Base-by-base conservation (phyloP, 495 filamentous ascomycete species). In the Daldinia caldariorum region DNA sequence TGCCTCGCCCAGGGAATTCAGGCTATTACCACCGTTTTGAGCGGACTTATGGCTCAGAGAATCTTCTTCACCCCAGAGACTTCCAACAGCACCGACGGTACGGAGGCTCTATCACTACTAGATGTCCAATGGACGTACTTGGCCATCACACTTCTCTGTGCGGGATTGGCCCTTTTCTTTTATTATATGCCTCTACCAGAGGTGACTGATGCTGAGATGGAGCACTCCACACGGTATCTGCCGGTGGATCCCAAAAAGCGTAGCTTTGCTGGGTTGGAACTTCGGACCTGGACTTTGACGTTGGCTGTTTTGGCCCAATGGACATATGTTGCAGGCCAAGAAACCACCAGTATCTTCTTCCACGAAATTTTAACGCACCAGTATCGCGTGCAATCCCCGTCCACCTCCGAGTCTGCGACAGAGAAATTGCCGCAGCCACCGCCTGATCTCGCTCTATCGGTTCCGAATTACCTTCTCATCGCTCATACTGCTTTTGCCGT, bases 41-140 rank as follows among this genome's bases (percentile, higher is more conserved):
- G 84, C 22, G 89, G 89, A 1, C 79, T 91, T 0, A 80, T 94
- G 13, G 90, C 88, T 3, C 86, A 89, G 12, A 89, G 87, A 59
- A 89, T 88, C 20, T 90, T 92, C 78, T 93, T 92, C 76, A 82
- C 26, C 26, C 26, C 26, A 26, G 26, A 26, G 26, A 26, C 77
- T 18, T 59, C 75, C 3, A 61, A 72, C 41, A 59, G 43, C 29
- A 50, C 45, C 5, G 58, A 72, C 16, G 73, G 66, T 50, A 58
- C 58, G 10, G 55, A 61, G 6, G 73, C 78, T 4, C 70, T 70
- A 10, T 79, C 77, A 1, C 78, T 87, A 1, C 83, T 91, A 53
- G 84, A 89, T 54, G 90, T 94, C 20, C 91, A 94, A 75, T 93
- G 91, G 90, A 86, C 89, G 0, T 94, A 93, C 73, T 84, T 93